Evolutionary conservation across 192 early-diverging fungal genomes (phyloP).

Genomic region (Coemansia reversa): DNA sequence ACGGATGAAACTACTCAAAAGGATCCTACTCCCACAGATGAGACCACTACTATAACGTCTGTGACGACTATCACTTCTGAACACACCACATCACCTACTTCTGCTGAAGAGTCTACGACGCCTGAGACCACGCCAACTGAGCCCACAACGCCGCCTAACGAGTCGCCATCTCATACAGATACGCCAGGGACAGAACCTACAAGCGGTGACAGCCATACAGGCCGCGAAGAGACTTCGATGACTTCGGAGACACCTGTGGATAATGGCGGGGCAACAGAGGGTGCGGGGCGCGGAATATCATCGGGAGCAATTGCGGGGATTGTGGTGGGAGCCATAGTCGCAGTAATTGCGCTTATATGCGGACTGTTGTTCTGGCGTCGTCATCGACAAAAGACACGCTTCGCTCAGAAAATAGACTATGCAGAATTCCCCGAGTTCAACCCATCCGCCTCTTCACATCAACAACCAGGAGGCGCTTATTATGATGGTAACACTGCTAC

Average conservation of each 20-base stretch:
- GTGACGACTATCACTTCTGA: not conserved
- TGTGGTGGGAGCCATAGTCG: conserved; percentile 23
- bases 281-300: not conserved
- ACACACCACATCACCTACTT: not conserved
- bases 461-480: not conserved
- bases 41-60: not conserved
- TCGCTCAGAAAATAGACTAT: conserved; percentile 38
- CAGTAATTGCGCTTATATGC: conserved; percentile 10
- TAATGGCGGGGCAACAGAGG: not conserved
- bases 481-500: not conserved
- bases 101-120: not conserved
- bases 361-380: conserved; percentile 50
- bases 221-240: not conserved
- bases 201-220: not conserved
- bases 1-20: not conserved
- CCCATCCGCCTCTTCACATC: conserved; percentile 17
- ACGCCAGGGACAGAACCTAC: not conserved
- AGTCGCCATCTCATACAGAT: not conserved
- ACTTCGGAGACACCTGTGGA: not conserved
- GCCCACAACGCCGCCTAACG: not conserved
- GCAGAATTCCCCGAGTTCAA: conserved; percentile 49
- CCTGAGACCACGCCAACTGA: not conserved
- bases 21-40: not conserved
- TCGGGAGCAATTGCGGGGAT: conserved; percentile 41
- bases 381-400: conserved; percentile 39